Evolutionary conservation across 345 rosid species (phyloP).

Genomic region (Noccaea bulbosa): DNA sequence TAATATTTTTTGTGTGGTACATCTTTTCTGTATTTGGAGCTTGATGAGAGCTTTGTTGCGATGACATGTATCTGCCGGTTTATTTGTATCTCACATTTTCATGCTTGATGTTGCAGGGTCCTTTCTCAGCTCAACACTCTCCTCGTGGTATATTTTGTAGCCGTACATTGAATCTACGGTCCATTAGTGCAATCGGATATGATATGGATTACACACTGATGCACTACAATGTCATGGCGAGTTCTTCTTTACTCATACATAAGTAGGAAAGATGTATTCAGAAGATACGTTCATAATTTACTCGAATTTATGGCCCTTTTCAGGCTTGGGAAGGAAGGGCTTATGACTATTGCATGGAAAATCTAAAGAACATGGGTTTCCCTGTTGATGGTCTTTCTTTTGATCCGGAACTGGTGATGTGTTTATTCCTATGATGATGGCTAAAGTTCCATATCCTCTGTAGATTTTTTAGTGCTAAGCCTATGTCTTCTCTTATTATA

Average conservation of each 20-base stretch:
- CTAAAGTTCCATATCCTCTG: constrained; percentile 15
- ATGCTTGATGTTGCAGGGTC: constrained; percentile 58
- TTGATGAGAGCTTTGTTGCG: background rate
- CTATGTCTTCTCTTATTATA: constrained; percentile 33
- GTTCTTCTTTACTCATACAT: constrained; percentile 13
- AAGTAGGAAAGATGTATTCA: background rate
- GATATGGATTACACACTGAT: constrained; percentile 99
- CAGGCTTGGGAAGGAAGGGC: constrained; percentile 99
- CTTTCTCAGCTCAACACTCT: constrained; percentile 74
- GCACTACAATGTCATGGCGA: constrained; percentile 91
- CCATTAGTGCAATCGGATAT: constrained; percentile 95
- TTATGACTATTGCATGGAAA: constrained; percentile 94
- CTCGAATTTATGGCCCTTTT: constrained; percentile 16
- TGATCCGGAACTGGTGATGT: constrained; percentile 77
- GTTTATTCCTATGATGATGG: constrained; percentile 33
- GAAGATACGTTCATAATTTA: background rate
- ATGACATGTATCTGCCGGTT: background rate
- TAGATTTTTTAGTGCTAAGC: constrained; percentile 20
- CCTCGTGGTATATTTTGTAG: constrained; percentile 94
- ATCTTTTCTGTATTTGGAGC: background rate
- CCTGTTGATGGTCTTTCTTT: constrained; percentile 91
- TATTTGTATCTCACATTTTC: constrained; percentile 26
- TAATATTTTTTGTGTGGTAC: background rate
- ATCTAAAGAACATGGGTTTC: constrained; percentile 79
- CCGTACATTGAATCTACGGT: constrained; percentile 90